Base-by-base conservation (phyloP, 2,329 filamentous ascomycete genomes). In the Penicillium crustosum region DNA sequence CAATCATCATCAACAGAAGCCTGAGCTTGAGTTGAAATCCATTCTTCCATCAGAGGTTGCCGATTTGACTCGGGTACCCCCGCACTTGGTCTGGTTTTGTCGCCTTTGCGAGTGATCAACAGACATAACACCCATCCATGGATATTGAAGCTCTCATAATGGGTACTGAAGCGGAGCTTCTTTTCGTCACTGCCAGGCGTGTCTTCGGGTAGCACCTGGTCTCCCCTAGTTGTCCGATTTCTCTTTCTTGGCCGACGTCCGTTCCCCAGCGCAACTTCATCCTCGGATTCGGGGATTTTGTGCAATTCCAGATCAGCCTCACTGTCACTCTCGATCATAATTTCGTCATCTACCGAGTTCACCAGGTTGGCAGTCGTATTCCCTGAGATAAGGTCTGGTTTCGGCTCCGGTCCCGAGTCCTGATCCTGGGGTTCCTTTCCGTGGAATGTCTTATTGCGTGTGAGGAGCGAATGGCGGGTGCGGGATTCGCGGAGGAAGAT, bases 61-160 rank as follows among this genome's bases (percentile, higher is more conserved):
- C 53, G 45, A 25, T 77, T 78, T 12, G 78, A 75, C 57, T 70
- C 68, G 38, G 72, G 68, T 51, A 73, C 69, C 51, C 68, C 69
- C 49, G 72, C 63, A 38, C 58, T 65, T 55, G 70, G 61, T 53
- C 70, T 74, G 56, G 68, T 72, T 64, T 77, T 82, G 64, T 75
- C 79, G 48, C 80, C 82, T 63, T 87, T 88, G 60, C 89, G 87
- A 72, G 89, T 90, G 74, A 99, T 88, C 9, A 99, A 89, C 58
- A 99, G 82, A 75, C 93, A 97, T 27, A 99, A 80, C 47, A 96
- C 91, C 66, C 91, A 89, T 12, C 94, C 92, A 77, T 96, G 96
- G 70, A 99, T 97, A 67, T 89, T 90, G 77, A 97, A 97, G 9
- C 94, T 93, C 69, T 97, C 92, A 76, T 97, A 99, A 15, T 87